Conservation (phyloP, 2,329 filamentous ascomycete genomes). For the Dothideomycetes sp. region DNA sequence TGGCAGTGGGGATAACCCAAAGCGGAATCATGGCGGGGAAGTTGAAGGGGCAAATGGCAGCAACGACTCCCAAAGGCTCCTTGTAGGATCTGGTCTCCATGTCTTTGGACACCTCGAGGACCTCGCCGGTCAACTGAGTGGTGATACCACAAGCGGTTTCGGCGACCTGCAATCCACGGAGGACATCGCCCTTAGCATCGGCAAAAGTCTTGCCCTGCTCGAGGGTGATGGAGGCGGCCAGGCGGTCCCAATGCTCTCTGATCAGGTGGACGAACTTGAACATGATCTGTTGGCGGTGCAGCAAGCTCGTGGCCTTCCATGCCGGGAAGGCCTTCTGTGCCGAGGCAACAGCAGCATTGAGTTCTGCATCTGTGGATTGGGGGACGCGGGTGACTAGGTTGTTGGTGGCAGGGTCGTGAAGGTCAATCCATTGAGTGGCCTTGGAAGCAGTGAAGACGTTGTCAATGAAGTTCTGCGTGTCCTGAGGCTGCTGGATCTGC, state of each 20-base stretch:
- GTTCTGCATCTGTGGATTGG: conserved; percentile 66
- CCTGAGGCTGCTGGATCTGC: conserved; percentile 54
- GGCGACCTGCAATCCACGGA: conserved; percentile 74
- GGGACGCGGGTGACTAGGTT: conserved; percentile 72
- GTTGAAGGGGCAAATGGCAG: conserved; percentile 83
- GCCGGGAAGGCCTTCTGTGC: conserved; percentile 62
- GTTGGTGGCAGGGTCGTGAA: conserved; percentile 73
- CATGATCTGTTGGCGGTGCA: conserved; percentile 71
- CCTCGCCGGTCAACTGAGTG: conserved; percentile 72
- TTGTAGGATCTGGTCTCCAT: conserved; percentile 81
- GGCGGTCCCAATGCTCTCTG: conserved; percentile 73
- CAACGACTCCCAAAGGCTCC: conserved; percentile 71
- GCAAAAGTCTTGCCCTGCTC: conserved; percentile 86
- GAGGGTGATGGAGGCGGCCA: conserved; percentile 75
- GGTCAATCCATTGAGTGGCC: conserved; percentile 62
- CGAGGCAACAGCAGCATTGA: conserved; percentile 62
- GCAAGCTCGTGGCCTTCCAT: conserved; percentile 61
- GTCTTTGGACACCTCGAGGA: conserved; percentile 77
- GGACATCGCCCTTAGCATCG: conserved; percentile 72
- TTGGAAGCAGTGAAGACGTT: conserved; percentile 55
- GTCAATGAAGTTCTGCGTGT: conserved; percentile 75
- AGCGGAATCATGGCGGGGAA: conserved; percentile 89
- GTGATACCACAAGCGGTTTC: conserved; percentile 74
- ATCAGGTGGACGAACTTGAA: conserved; percentile 72
- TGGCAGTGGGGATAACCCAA: conserved; percentile 82